Base-by-base conservation (phyloP, 352 stramenopile species). In the Pythium aphanidermatum region DNA sequence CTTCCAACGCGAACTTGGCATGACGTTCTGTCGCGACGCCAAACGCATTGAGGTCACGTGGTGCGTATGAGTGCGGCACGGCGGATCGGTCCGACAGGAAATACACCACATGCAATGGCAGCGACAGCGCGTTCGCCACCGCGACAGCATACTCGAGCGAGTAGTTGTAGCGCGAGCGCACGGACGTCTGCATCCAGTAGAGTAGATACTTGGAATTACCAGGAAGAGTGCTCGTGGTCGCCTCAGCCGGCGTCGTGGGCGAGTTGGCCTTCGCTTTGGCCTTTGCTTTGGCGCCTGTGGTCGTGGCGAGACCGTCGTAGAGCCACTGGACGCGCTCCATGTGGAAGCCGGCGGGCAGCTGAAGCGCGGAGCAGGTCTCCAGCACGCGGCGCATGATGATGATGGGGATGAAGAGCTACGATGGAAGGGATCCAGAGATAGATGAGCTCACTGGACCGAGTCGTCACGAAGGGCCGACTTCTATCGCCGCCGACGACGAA, bases 151-250 rank as follows among this genome's bases (percentile, higher is more conserved):
- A 88, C 51, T 93, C 76, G 19, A 93, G 65, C 35, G 79, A 59
- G 56, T 89, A 91, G 49, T 93, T 93, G 63, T 87, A 80, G 37
- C 83, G 79, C 21, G 76, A 62, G 31, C 82, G 82, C 56, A 92
- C 74, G 2, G 77, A 83, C 33, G 78, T 90, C 51, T 93, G 82
- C 82, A 93, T 93, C 82, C 82, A 93, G 62, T 93, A 93, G 48
- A 93, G 61, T 33, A 93, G 46, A 30, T 84, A 74, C 41, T 51
- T 53, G 23, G 39, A 19, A 25, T 29, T 59, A 14, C 16, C 14
- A 45, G 13, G 46, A 30, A 17, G 25, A 20, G 32, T 32, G 23
- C 23, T 20, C 19, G 36, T 30, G 36, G 36, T 25, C 39, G 50
- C 0, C 42, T 35, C 55, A 26, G 28, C 24, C 13, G 14, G 23